These are phyloP conservation scores for Pythium rhizo-oryzae DNA, from an alignment of 352 stramenopile genomes.

Conservation along the genomic window DNA sequence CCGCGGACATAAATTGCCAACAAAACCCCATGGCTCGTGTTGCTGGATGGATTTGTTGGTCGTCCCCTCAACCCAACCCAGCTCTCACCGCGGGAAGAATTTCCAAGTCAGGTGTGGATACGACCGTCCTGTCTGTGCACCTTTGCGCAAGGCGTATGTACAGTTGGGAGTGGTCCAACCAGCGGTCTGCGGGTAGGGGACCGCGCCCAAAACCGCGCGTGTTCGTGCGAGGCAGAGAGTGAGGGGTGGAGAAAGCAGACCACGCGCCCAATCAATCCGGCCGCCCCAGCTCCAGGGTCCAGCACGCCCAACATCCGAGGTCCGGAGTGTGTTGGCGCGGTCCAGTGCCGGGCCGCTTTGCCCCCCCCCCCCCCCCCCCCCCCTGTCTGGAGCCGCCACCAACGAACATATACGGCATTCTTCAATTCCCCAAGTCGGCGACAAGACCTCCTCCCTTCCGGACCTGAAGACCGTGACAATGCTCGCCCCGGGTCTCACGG, in stretches of 20 bases:
- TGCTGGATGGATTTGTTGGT: conserved; percentile 4
- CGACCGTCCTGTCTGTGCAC: neutral
- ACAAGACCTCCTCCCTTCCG: neutral
- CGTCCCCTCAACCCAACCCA: neutral
- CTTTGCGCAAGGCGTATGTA: conserved; percentile 2
- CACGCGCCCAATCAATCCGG: conserved; percentile 10
- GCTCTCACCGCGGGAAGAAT: conserved; percentile 1
- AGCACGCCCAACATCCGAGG: neutral
- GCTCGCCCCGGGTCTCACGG: too few species aligned
- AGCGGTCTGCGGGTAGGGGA: conserved; percentile 17
- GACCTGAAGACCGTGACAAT: neutral
- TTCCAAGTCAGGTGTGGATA: neutral
- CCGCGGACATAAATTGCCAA: neutral
- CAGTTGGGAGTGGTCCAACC: conserved; percentile 8
- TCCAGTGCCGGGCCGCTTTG: neutral
- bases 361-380: neutral
- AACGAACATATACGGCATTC: conserved; percentile 1
- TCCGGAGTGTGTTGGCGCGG: neutral
- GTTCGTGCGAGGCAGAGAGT: conserved; percentile 5
- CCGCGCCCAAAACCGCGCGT: neutral
- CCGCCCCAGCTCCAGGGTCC: neutral
- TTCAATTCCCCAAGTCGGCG: conserved; percentile 8
- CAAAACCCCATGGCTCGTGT: neutral
- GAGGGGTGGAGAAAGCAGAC: neutral
- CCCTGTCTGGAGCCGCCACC: neutral